Evolutionary conservation across 495 filamentous ascomycete genomes (phyloP), one percentile per base, ranked within the genome.

Genomic region (Aspergillus leporis): DNA sequence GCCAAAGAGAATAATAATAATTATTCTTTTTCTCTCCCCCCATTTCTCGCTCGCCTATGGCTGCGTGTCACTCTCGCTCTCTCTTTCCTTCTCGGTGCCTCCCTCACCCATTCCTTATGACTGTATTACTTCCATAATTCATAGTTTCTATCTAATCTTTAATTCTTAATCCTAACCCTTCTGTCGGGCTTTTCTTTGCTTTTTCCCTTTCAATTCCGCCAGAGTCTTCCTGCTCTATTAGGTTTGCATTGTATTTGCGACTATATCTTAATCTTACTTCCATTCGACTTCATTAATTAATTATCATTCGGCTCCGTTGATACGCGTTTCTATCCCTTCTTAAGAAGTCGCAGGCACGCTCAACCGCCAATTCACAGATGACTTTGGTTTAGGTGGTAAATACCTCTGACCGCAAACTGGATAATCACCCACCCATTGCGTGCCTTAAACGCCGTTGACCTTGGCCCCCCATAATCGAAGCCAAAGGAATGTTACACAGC

Each of bases 61-160:
- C 32, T 38, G 60, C 61, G 59, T 57, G 53, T 48, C 63, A 65
- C 63, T 63, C 60, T 38, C n/a, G 14, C 19, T 31, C 45, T 23
- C 16, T 43, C 61, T 38, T 61, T 46, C 46, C 53, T 30, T 18
- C 56, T 40, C 28, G 47, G 30, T 43, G 53, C 46, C 52, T 45
- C 14, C 14, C 28, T 28, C 8, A 25, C 23, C 38, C 21, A 13
- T 22, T 54, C 22, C 21, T 53, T 25, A 18, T 21, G 16, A 52
- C 18, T 16, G 14, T 18, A 53, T 40, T 45, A 45, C 34, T 14
- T 36, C 34, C 13, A 14, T 36, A 12, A 36, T 53, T 21, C 7
- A 23, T 21, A 19, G 28, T 41, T 45, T 47, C n/a, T 34, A 55
- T 43, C 21, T 41, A 22, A 28, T 25, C 36, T 34, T 38, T 45